Evolutionary conservation across 2,329 filamentous ascomycete species (phyloP).

Genomic region (Clarireedia homoeocarpa): DNA sequence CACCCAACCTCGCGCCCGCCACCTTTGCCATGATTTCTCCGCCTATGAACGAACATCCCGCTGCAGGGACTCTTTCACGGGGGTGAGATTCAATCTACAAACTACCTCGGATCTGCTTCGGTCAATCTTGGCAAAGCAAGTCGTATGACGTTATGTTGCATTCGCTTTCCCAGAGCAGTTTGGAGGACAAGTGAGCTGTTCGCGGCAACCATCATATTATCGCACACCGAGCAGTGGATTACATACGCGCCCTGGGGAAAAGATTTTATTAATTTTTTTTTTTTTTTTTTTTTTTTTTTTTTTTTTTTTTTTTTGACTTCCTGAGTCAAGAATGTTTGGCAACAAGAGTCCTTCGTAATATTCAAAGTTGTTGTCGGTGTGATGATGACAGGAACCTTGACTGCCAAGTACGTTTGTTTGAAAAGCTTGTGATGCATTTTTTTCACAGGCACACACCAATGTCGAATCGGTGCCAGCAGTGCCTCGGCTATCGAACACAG

Average conservation of each 20-base stretch:
- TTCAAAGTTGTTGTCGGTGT: too few species aligned
- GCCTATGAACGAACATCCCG: conserved; percentile 3
- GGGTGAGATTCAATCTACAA: conserved; percentile 1
- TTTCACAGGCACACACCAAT: not conserved
- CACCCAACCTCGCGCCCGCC: conserved; percentile 2
- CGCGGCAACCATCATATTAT: too few species aligned
- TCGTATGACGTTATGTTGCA: conserved; percentile 4
- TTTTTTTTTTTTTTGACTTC: not conserved
- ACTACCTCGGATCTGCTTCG: conserved; percentile 7
- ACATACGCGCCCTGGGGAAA: not conserved
- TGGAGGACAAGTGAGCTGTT: not conserved
- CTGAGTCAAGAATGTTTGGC: not conserved
- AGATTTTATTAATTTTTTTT: too few species aligned
- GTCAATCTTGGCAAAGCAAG: conserved; percentile 1
- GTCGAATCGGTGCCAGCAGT: not conserved
- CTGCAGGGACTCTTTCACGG: conserved; percentile 4
- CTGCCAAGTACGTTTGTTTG: too few species aligned
- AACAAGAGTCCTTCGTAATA: too few species aligned
- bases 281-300: too few species aligned
- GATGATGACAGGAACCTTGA: too few species aligned
- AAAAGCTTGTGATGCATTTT: too few species aligned
- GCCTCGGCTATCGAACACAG: not conserved
- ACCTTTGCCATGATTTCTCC: not conserved
- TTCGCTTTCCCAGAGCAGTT: not conserved
- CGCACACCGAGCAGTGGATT: not conserved